Conservation (phyloP, 1,284 basidiomycete genomes). For the Apiotrichum gracile region DNA sequence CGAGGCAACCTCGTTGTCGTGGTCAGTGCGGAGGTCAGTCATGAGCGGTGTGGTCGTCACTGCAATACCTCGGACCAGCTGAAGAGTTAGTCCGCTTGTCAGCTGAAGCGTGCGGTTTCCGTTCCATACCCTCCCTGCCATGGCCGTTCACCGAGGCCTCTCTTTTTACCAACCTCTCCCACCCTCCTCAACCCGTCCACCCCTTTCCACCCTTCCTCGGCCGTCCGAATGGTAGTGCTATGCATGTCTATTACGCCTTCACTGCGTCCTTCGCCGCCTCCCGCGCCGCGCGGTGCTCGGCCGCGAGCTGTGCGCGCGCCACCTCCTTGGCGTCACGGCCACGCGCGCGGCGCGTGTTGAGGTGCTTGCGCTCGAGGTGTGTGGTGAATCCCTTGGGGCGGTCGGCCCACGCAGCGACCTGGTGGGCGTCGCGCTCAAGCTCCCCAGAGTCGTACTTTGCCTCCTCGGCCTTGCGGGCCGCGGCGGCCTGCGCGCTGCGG, state of each 20-base stretch:
- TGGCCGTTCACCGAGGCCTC: no score
- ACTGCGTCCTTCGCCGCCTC: slow-evolving; percentile 2
- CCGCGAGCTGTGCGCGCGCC: slow-evolving; percentile 4
- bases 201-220: background rate
- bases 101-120: no score
- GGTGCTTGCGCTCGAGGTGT: slow-evolving; percentile 26
- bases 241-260: background rate
- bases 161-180: no score
- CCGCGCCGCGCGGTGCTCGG: background rate
- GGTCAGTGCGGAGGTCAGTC: no score
- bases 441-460: background rate
- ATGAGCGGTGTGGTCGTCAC: no score
- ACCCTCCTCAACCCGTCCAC: no score
- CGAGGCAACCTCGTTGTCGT: no score
- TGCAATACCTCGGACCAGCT: no score
- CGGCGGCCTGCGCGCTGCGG: background rate
- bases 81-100: no score
- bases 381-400: slow-evolving; percentile 30
- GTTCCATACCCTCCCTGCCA: no score
- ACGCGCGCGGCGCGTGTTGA: slow-evolving; percentile 27
- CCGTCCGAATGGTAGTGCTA: background rate
- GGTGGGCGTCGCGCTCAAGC: slow-evolving; percentile 18
- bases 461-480: background rate
- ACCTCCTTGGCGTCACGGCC: slow-evolving; percentile 28
- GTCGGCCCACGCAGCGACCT: slow-evolving; percentile 25